These are phyloP conservation scores for Pythium rhizo-oryzae DNA, from an alignment of 352 stramenopile species.

Conservation along the genomic window DNA sequence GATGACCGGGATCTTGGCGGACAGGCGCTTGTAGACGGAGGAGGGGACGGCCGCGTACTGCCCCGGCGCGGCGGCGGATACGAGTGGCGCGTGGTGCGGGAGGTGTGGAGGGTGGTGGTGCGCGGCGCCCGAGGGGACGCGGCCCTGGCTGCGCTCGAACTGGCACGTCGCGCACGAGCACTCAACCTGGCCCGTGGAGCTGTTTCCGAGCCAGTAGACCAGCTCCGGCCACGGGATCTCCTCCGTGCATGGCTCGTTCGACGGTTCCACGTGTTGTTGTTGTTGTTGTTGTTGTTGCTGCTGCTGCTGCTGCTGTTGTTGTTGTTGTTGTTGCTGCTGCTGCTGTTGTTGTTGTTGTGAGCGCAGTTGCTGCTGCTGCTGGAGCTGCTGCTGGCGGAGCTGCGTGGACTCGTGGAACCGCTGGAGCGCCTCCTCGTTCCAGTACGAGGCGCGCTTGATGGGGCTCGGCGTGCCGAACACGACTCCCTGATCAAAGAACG, in stretches of 20 bases:
- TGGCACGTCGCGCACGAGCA: slow-evolving; percentile 20
- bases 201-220: slow-evolving; percentile 31
- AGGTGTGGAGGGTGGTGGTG: too few relatives aligned
- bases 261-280: slow-evolving; percentile 19
- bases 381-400: background rate
- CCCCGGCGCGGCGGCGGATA: too few relatives aligned
- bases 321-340: background rate
- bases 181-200: slow-evolving; percentile 25
- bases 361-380: background rate
- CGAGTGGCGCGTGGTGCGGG: too few relatives aligned
- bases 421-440: slow-evolving; percentile 15
- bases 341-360: background rate
- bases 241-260: slow-evolving; percentile 23
- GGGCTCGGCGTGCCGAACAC: slow-evolving; percentile 11
- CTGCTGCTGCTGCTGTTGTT: too few relatives aligned
- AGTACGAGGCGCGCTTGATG: slow-evolving; percentile 19
- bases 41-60: slow-evolving; percentile 6
- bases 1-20: slow-evolving; percentile 56
- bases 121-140: background rate
- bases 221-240: slow-evolving; percentile 33
- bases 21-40: slow-evolving; percentile 17
- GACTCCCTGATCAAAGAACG: slow-evolving; percentile 12
- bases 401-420: slow-evolving; percentile 11
- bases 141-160: slow-evolving; percentile 10
- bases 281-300: background rate